Evolutionary conservation across 2,329 filamentous ascomycete genomes (phyloP).

Genomic region (Fusarium metavorans): DNA sequence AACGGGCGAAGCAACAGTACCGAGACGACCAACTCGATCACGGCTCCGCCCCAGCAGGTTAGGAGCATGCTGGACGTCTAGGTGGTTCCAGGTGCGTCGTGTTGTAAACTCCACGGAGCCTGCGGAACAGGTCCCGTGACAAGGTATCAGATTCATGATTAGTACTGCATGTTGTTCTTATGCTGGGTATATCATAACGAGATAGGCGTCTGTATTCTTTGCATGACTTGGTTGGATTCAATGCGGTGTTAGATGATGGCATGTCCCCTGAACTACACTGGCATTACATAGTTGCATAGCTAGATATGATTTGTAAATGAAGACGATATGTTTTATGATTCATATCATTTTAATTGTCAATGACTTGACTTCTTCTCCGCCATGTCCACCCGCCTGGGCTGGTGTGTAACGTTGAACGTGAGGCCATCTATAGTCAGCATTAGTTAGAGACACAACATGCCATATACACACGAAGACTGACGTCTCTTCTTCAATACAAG

Average conservation of each 20-base stretch:
- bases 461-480: background rate
- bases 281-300: background rate
- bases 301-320: slow-evolving; percentile 24
- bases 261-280: background rate
- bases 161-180: slow-evolving; percentile 14
- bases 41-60: slow-evolving; percentile 64
- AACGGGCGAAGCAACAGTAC: slow-evolving; percentile 59
- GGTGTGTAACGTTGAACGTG: background rate
- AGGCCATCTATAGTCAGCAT: background rate
- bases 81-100: background rate
- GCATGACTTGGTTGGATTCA: slow-evolving; percentile 19
- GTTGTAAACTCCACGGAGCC: background rate
- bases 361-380: background rate
- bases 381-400: background rate
- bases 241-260: slow-evolving; percentile 7
- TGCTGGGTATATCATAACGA: slow-evolving; percentile 18
- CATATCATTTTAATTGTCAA: background rate
- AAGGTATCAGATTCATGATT: background rate
- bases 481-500: background rate
- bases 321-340: slow-evolving; percentile 32
- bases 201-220: slow-evolving; percentile 14
- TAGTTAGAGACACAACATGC: background rate
- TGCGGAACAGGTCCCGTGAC: background rate
- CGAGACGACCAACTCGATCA: slow-evolving; percentile 60
- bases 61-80: slow-evolving; percentile 70